Evolutionary conservation across 2,329 filamentous ascomycete genomes (phyloP).

Genomic region (Aureobasidium vineae): DNA sequence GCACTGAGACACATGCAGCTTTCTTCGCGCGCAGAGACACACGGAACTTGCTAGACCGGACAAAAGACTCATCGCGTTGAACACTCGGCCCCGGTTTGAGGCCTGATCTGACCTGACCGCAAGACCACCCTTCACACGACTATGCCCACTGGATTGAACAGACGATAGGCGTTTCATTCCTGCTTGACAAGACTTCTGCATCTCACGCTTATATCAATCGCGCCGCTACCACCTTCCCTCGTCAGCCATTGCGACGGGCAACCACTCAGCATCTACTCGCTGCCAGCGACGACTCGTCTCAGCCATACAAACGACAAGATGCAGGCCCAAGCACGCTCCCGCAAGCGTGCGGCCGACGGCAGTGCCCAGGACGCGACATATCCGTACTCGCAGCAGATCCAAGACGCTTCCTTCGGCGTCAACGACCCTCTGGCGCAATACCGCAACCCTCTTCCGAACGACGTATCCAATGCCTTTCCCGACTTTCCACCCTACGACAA

Average conservation of each 20-base stretch:
- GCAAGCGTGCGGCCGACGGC: slow-evolving; percentile 65
- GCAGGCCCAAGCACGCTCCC: slow-evolving; percentile 32
- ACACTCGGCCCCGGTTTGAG: slow-evolving; percentile 8
- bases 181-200: neutral
- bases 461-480: slow-evolving; percentile 38
- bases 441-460: slow-evolving; percentile 49
- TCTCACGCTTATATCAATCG: neutral
- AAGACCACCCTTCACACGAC: neutral
- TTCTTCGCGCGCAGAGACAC: slow-evolving; percentile 4
- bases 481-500: slow-evolving; percentile 42
- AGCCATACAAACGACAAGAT: slow-evolving; percentile 22
- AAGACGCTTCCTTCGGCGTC: slow-evolving; percentile 28
- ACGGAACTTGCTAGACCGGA: slow-evolving; percentile 19
- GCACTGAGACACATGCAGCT: slow-evolving; percentile 11
- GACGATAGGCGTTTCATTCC: slow-evolving; percentile 14
- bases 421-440: slow-evolving; percentile 45
- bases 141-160: slow-evolving; percentile 1
- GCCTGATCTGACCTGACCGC: slow-evolving; percentile 11
- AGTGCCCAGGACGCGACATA: slow-evolving; percentile 59
- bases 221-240: slow-evolving; percentile 18
- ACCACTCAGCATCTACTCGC: slow-evolving; percentile 12
- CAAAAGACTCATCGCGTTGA: slow-evolving; percentile 13
- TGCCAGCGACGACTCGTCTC: slow-evolving; percentile 2
- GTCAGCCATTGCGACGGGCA: neutral
- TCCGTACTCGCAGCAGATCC: slow-evolving; percentile 36